Percentiles rank a stretch among this genome's conserved stretches.
These are phyloP conservation scores for Trichosporon asahii DNA, from an alignment of 1,284 basidiomycete species.

Conservation along the genomic window DNA sequence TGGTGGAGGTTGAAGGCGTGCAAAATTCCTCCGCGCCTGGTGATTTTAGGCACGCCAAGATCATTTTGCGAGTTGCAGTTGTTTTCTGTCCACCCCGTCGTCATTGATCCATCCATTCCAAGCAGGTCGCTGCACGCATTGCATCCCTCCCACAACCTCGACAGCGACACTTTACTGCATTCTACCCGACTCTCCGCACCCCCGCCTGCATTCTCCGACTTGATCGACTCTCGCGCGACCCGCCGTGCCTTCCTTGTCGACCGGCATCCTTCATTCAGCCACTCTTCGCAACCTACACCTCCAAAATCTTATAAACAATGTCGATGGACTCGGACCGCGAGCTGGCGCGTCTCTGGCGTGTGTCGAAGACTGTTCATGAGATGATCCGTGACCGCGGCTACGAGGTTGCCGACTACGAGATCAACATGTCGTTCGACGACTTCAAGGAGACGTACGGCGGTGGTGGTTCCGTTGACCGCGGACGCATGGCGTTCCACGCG, in stretches of 20 bases:
- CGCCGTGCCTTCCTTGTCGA: neutral
- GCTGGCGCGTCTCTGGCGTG: slow-evolving; percentile 74
- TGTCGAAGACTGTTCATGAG: slow-evolving; percentile 95
- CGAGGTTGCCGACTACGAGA: slow-evolving; percentile 51
- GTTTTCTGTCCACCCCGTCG: neutral
- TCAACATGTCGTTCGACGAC: slow-evolving; percentile 50
- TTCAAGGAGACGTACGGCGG: slow-evolving; percentile 46
- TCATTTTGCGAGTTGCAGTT: slow-evolving; percentile 11
- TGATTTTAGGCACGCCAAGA: neutral
- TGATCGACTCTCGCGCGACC: neutral
- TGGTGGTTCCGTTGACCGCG: slow-evolving; percentile 57
- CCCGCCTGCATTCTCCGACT: neutral
- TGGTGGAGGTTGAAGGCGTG: neutral
- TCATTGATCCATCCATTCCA: slow-evolving; percentile 7
- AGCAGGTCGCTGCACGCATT: slow-evolving; percentile 3
- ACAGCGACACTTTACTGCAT: neutral
- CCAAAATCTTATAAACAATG: slow-evolving; percentile 23
- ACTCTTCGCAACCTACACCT: neutral
- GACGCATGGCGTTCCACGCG: slow-evolving; percentile 82
- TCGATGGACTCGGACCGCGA: slow-evolving; percentile 46
- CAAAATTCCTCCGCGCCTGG: neutral
- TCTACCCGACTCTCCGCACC: neutral
- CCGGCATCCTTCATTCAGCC: neutral
- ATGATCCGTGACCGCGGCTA: slow-evolving; percentile 79
- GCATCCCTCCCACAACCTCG: neutral